Evolutionary conservation across 495 filamentous ascomycete species (phyloP).

Genomic region (Penicilliopsis zonata): DNA sequence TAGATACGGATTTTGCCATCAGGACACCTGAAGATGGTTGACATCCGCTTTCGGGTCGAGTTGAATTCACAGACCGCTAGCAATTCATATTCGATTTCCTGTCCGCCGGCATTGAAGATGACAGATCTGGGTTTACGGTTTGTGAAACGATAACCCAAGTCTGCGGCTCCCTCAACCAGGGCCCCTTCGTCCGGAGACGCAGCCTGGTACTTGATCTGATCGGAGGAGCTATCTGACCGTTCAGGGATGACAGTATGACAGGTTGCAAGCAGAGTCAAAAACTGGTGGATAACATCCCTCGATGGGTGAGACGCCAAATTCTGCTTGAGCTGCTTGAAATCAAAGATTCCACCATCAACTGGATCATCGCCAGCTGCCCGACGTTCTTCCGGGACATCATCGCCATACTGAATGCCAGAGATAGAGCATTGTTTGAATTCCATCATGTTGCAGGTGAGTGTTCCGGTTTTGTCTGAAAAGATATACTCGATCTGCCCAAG

Average conservation of each 20-base stretch:
- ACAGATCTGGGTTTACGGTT: slow-evolving; percentile 83
- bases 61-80: slow-evolving; percentile 98
- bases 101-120: slow-evolving; percentile 59
- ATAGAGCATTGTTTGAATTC: slow-evolving; percentile 95
- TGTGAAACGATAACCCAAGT: slow-evolving; percentile 77
- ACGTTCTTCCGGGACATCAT: slow-evolving; percentile 86
- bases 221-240: slow-evolving; percentile 56
- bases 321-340: slow-evolving; percentile 65
- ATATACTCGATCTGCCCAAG: slow-evolving; percentile 97
- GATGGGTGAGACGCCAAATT: slow-evolving; percentile 63
- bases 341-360: slow-evolving; percentile 69
- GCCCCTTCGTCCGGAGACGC: slow-evolving; percentile 97
- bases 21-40: slow-evolving; percentile 88
- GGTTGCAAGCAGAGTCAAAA: slow-evolving; percentile 74
- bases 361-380: slow-evolving; percentile 66
- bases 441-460: slow-evolving; percentile 98
- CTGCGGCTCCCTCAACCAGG: slow-evolving; percentile 81
- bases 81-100: slow-evolving; percentile 75
- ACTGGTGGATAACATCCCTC: slow-evolving; percentile 69
- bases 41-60: slow-evolving; percentile 96
- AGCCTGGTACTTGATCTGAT: slow-evolving; percentile 90
- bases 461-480: slow-evolving; percentile 98
- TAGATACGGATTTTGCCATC: slow-evolving; percentile 91
- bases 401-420: slow-evolving; percentile 85
- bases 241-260: slow-evolving; percentile 99